Conservation (phyloP, 139 green algal species). For the Closterium sp. region DNA sequence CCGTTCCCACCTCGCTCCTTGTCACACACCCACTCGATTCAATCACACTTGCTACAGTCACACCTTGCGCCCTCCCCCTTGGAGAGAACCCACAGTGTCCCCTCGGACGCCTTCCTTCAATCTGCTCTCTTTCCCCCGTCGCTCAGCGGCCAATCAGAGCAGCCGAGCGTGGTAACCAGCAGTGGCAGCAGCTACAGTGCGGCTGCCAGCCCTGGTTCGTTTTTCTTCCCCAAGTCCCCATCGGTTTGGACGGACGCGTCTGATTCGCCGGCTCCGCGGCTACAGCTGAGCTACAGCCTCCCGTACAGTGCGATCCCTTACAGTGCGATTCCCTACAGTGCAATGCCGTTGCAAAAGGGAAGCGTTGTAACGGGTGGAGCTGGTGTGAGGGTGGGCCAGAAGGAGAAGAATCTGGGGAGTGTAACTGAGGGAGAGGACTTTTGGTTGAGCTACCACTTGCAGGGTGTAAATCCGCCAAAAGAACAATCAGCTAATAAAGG, state of each 20-base stretch:
- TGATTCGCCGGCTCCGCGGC: background rate
- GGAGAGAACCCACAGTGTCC: background rate
- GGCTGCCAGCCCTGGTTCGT: background rate
- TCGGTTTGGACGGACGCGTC: background rate
- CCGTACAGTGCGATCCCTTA: background rate
- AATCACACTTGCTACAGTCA: background rate
- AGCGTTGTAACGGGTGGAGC: background rate
- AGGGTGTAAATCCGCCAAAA: background rate
- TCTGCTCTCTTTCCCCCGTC: background rate
- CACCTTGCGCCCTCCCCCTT: background rate
- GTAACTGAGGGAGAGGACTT: background rate
- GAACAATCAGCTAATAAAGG: background rate
- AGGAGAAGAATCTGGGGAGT: background rate
- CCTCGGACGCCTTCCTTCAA: background rate
- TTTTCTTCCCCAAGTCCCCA: background rate
- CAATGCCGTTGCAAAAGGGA: background rate
- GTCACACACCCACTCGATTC: background rate
- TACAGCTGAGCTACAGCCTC: background rate
- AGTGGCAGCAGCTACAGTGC: background rate
- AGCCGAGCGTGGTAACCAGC: background rate
- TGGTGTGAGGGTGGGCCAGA: background rate
- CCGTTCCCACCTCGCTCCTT: background rate
- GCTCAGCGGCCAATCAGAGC: background rate
- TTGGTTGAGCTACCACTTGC: background rate
- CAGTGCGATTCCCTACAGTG: background rate